A percentile compares a stretch with the other conserved stretches of the same genome.
Evolutionary conservation across 2,329 filamentous ascomycete genomes (phyloP).

Genomic region (Colletotrichum coccodes): DNA sequence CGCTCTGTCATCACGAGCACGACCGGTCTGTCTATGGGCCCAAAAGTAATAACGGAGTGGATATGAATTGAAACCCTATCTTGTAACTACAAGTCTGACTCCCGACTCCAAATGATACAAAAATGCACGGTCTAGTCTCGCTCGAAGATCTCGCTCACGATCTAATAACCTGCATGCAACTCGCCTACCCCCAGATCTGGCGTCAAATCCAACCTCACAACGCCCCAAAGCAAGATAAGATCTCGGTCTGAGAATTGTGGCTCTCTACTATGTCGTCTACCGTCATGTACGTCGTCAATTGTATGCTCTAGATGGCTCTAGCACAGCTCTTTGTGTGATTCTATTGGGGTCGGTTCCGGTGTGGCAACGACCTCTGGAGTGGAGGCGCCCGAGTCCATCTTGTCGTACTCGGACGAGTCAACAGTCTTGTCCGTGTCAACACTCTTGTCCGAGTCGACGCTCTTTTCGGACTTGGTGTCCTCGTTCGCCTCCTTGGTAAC

Average conservation of each 20-base stretch:
- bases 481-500: conserved; percentile 19
- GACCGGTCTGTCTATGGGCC: background rate
- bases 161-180: background rate
- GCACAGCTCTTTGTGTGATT: conserved; percentile 38
- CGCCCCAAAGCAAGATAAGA: background rate
- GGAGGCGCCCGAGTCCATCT: conserved; percentile 30
- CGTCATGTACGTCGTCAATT: conserved; percentile 8
- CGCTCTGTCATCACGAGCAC: background rate
- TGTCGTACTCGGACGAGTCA: conserved; percentile 32
- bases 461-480: conserved; percentile 32
- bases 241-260: background rate
- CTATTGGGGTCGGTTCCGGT: conserved; percentile 43
- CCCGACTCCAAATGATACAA: background rate
- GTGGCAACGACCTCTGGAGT: conserved; percentile 36
- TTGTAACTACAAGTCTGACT: background rate
- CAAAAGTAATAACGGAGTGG: background rate
- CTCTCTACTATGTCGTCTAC: conserved; percentile 13
- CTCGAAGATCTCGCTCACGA: background rate
- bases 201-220: background rate
- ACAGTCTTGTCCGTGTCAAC: conserved; percentile 26
- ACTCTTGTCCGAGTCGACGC: conserved; percentile 6
- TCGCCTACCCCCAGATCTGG: background rate
- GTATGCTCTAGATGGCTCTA: conserved; percentile 2
- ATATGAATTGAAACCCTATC: background rate
- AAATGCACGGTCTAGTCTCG: background rate